Evolutionary conservation across 768 basidiomycete species (phyloP), one percentile per base, ranked within the genome.

Genomic region (Mycena amicta): DNA sequence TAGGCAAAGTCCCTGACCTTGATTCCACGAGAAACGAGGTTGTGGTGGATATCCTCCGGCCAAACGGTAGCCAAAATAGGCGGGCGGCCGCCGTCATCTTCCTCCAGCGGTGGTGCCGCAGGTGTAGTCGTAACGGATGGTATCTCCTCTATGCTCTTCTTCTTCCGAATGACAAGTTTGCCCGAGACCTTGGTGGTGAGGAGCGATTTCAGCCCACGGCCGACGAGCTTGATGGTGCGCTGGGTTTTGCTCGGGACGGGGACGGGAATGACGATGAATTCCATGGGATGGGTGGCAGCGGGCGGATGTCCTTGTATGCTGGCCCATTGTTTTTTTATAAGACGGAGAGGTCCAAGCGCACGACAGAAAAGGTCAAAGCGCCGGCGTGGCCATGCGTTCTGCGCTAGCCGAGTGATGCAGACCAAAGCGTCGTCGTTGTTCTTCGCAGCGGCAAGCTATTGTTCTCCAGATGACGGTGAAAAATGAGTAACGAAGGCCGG

Each of bases 1-100:
- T 63, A 63, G 3, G 62, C 62, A 54, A 63, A 63, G 49, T 63
- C 62, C 43, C 58, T 52, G 40, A 63, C 62, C 51, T 57, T 60
- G 58, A 63, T 60, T 4, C 58, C 62, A 4, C 3, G 8, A 8
- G 50, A 29, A 2, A 57, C 58, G 4, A 60, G n/a, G 15, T 50
- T n/a, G 22, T 16, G 26, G 5, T 63, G 62, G 23, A 43, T n/a
- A 1, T 63, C 58, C 52, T 63, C 57, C 2, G 41, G 22, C 5
- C 15, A 52, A 8, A 29, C 30, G 4, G 61, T 52, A 4, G 56
- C 40, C 33, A 41, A 18, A 15, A 45, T 4, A 12, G 47, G 47
- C 12, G 47, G 47, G 25, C 27, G 6, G 11, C 26, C 47, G n/a
- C 26, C 27, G 27, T 26, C 5, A 12, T 26, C 13, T 23, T 8